Conservation (phyloP, 805 yeast genomes). For the Barnettozyma siamensis region DNA sequence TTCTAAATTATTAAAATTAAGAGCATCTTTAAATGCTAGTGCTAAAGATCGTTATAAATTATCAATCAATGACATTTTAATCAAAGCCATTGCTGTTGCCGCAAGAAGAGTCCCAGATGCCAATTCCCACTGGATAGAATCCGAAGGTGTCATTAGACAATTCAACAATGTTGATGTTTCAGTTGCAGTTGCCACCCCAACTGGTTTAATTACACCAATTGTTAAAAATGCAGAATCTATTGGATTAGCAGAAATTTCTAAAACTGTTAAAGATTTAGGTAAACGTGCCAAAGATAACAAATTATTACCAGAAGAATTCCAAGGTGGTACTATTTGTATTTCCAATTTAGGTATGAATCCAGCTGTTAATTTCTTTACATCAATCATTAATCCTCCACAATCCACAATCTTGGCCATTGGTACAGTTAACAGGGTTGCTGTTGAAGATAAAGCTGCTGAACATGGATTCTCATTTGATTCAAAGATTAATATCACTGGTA, state of each 20-base stretch:
- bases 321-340: constrained; percentile 98
- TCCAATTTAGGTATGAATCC: constrained; percentile 98
- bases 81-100: constrained; percentile 93
- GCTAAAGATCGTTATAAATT: constrained; percentile 85
- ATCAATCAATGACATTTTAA: constrained; percentile 88
- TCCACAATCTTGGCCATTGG: constrained; percentile 91
- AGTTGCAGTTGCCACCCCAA: constrained; percentile 95
- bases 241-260: constrained; percentile 80
- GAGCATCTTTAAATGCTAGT: constrained; percentile 80
- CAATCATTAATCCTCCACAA: constrained; percentile 98
- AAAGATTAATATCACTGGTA: constrained; percentile 87
- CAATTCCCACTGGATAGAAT: constrained; percentile 89
- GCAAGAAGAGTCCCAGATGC: constrained; percentile 86
- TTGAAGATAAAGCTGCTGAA: constrained; percentile 86
- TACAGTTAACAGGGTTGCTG: constrained; percentile 86
- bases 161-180: constrained; percentile 91
- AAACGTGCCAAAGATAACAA: constrained; percentile 94
- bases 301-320: constrained; percentile 93
- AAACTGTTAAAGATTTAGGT: constrained; percentile 85
- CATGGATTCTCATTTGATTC: constrained; percentile 91
- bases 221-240: constrained; percentile 81
- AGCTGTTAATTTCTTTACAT: constrained; percentile 89
- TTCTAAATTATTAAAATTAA: constrained; percentile 82
- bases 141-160: constrained; percentile 87
- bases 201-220: constrained; percentile 95